Conservation (phyloP, 208 protist species). For the Crithidia brevicula region DNA sequence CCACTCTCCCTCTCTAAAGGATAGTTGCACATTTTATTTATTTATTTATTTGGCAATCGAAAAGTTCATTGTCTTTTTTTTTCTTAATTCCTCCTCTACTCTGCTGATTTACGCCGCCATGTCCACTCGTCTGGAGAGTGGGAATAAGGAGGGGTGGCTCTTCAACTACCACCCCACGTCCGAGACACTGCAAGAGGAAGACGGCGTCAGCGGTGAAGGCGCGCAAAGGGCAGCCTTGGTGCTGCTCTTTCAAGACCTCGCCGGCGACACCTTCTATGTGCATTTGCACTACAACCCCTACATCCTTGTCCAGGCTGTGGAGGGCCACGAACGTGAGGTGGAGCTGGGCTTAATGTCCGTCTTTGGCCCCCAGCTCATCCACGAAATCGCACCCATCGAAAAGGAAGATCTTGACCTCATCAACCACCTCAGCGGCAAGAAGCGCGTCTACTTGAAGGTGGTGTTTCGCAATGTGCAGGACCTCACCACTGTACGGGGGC, state of each 20-base stretch:
- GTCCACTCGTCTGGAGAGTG: constrained; percentile 60
- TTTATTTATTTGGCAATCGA: no score
- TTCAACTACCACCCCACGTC: constrained; percentile 91
- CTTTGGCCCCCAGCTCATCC: constrained; percentile 89
- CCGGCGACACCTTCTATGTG: constrained; percentile 79
- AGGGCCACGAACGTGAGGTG: constrained; percentile 94
- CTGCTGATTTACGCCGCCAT: constrained; percentile 6
- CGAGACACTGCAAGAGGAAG: constrained; percentile 35
- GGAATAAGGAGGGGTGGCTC: constrained; percentile 83
- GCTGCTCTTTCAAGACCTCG: constrained; percentile 85
- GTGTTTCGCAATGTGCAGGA: constrained; percentile 95
- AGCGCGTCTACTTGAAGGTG: constrained; percentile 94
- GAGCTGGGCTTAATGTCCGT: constrained; percentile 92
- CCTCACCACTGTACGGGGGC: constrained; percentile 88
- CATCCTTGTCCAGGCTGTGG: constrained; percentile 71
- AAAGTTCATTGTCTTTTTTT: background rate
- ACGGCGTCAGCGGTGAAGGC: constrained; percentile 33
- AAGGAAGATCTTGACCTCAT: constrained; percentile 97
- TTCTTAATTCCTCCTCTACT: constrained; percentile 6
- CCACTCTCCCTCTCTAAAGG: no score
- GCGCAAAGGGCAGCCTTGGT: constrained; percentile 57
- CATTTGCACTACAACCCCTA: constrained; percentile 83
- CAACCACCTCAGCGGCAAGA: constrained; percentile 97
- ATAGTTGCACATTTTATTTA: no score
- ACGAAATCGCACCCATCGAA: constrained; percentile 80